Evolutionary conservation across 192 early-diverging fungal genomes (phyloP).

Genomic region (Backusella tuberculispora): DNA sequence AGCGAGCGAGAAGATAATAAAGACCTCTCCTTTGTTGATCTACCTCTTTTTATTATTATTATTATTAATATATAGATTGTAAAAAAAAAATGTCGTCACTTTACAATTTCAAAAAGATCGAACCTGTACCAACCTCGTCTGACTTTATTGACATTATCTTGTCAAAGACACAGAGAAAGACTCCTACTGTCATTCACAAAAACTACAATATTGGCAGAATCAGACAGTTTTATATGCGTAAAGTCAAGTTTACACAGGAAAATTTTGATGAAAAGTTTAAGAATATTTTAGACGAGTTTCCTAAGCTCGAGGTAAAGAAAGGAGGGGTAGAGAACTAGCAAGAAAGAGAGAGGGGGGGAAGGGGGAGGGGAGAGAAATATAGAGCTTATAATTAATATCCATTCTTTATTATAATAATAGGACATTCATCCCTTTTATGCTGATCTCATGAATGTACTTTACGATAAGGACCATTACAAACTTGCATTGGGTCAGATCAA

Average conservation of each 20-base stretch:
- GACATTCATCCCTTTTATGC: conserved; percentile 99
- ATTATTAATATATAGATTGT: neutral
- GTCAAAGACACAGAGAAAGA: conserved; percentile 98
- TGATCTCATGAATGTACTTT: conserved; percentile 99
- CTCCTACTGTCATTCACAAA: conserved; percentile 93
- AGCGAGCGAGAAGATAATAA: neutral
- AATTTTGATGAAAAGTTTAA: conserved; percentile 96
- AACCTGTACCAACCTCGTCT: conserved; percentile 85
- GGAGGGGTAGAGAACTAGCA: neutral
- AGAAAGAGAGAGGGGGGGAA: neutral
- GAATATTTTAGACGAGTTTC: conserved; percentile 93
- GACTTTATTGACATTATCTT: conserved; percentile 99
- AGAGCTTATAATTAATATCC: neutral
- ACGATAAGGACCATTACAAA: conserved; percentile 99
- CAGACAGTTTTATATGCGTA: conserved; percentile 98
- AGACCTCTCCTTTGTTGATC: neutral
- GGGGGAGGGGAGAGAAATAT: neutral
- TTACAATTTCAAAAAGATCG: conserved; percentile 99
- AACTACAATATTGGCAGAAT: conserved; percentile 98
- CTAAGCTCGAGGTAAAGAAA: conserved; percentile 88
- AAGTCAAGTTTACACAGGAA: conserved; percentile 99
- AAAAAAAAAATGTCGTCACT: conserved; percentile 51
- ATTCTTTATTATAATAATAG: conserved; percentile 44
- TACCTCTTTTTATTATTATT: neutral
- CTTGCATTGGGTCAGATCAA: conserved; percentile 98